phyloP scores from a whole-genome alignment of 768 basidiomycete genomes.

The Serendipita sp. region DNA sequence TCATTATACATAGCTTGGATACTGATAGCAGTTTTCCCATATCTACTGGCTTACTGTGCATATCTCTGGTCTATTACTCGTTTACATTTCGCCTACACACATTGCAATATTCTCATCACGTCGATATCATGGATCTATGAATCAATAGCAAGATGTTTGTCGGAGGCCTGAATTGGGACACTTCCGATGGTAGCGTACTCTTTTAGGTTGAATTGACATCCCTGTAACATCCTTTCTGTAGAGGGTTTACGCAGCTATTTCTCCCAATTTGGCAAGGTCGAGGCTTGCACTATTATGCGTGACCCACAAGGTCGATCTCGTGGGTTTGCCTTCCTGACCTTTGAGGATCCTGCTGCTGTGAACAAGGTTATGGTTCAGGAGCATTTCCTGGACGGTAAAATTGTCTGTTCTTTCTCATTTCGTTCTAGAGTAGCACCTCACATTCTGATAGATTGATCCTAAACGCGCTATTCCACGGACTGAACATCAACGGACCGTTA shows the following conservation, averaged over 20 bases:
- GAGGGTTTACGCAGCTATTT: constrained; percentile 78
- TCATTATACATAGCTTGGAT: constrained; percentile 54
- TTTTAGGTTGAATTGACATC: neutral
- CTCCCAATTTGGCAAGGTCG: constrained; percentile 89
- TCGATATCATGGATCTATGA: constrained; percentile 16
- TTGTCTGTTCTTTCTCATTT: constrained; percentile 40
- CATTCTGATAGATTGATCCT: constrained; percentile 72
- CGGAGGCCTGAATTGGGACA: constrained; percentile 99
- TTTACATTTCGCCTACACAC: constrained; percentile 1
- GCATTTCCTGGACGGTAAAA: constrained; percentile 93
- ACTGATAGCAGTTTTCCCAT: constrained; percentile 61
- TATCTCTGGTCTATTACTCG: constrained; percentile 9
- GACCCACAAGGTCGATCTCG: constrained; percentile 87
- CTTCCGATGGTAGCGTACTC: constrained; percentile 73
- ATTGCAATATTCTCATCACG: constrained; percentile 17
- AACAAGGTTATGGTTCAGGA: constrained; percentile 92
- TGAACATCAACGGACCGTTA: constrained; percentile 85
- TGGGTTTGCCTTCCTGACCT: constrained; percentile 96
- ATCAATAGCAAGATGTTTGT: constrained; percentile 96
- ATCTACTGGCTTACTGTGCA: constrained; percentile 19
- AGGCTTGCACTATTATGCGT: constrained; percentile 97
- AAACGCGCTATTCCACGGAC: constrained; percentile 95
- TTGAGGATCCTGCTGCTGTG: constrained; percentile 81
- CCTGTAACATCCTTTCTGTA: constrained; percentile 21
- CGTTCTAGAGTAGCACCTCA: neutral